Evolutionary conservation across 1,139 yeast genomes (phyloP), one percentile per base, ranked within the genome.

Genomic region (Pichia inconspicua): DNA sequence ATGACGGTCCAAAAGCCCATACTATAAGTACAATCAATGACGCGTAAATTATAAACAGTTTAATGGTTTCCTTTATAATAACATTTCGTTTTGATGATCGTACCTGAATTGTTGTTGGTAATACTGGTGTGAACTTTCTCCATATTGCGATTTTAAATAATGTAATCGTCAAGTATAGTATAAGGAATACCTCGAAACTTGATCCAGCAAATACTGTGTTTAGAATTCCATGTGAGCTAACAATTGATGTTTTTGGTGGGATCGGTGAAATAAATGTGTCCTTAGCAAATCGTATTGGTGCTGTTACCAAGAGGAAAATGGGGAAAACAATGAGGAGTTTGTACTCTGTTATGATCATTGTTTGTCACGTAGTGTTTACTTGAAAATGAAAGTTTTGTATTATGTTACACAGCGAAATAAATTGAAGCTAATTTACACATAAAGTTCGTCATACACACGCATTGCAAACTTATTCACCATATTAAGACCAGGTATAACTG

Each of bases 1-100:
- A 48, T 44, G 71, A 71, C 5, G 72, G 68, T 0, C 81, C 81
- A 74, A 49, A 47, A 34, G 47, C 47, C 53, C 53, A 44, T 22
- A 65, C 60, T 32, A 66, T 65, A 32, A 67, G 43, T 0, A 64
- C 17, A 9, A 54, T 56, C 2, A 66, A 17, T 55, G 60, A 60
- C 2, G 39, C 14, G 46, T 54, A 56, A 19, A 57, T 44, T 2
- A 46, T 19, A 5, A 41, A 43, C 10, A 58, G 31, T 44, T 62
- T 62, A 2, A 38, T 3, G 1, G 41, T 2, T 17, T 47, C 47
- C 19, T 34, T 17, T 10, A 12, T 5, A 3, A 30, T 10, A 30
- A 30, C n/a, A 11, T 12, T n/a, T 11, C 30, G 3, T 11, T 9
- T 11, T 7, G 30, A 11, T 27, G 30, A 9, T 27, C 11, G 11